Evolutionary conservation across 257 asterid genomes (phyloP).

Genomic region (Cinchona pubescens): DNA sequence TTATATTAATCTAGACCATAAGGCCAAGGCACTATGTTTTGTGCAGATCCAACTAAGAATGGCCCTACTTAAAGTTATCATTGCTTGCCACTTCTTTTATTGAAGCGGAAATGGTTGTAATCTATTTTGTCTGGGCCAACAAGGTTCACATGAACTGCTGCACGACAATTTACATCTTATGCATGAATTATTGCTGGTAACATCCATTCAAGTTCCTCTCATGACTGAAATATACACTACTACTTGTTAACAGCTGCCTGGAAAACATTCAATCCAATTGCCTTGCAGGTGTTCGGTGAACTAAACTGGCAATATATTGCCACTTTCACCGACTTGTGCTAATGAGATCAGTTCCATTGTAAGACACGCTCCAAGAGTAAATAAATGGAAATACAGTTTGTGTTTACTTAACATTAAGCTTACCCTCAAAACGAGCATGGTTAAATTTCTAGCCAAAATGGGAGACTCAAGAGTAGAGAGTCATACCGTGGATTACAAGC

Average conservation of each 20-base stretch:
- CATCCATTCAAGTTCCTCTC: background rate
- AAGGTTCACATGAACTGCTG: background rate
- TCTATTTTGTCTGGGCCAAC: background rate
- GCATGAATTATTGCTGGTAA: background rate
- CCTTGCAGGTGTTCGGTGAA: background rate
- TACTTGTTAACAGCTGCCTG: background rate
- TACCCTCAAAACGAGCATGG: background rate
- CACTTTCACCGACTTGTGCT: background rate
- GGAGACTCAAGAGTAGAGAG: background rate
- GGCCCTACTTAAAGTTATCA: too few species aligned
- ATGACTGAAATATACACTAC: too few species aligned
- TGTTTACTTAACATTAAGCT: background rate
- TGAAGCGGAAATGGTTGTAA: too few species aligned
- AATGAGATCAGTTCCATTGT: background rate
- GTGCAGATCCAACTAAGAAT: too few species aligned
- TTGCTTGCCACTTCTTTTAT: too few species aligned
- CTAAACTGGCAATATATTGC: background rate
- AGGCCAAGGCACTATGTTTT: too few species aligned
- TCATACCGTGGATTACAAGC: background rate
- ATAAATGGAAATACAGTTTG: background rate
- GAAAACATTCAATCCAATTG: background rate
- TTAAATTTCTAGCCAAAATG: background rate
- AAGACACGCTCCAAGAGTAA: background rate
- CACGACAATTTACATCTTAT: background rate
- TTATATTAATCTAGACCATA: too few species aligned